Evolutionary conservation across 768 basidiomycete species (phyloP).

Genomic region (Lactifluus rugatus): DNA sequence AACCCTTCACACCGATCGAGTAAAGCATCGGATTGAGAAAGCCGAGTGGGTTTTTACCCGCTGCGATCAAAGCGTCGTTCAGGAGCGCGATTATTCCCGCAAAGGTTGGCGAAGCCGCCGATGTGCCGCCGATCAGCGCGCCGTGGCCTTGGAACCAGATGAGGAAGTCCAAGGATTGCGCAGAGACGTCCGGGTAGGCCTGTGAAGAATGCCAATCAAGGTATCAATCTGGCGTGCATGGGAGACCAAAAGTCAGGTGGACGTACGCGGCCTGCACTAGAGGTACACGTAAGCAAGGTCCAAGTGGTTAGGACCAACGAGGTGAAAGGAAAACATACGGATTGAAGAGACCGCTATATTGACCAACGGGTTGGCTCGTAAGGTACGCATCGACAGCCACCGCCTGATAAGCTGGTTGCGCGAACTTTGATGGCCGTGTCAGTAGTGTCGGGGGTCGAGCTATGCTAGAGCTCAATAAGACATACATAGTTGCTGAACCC

Average conservation of each 20-base stretch:
- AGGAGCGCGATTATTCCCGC: slow-evolving; percentile 54
- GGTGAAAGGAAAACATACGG: slow-evolving; percentile 39
- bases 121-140: slow-evolving; percentile 49
- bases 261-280: slow-evolving; percentile 42
- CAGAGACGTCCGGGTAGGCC: slow-evolving; percentile 57
- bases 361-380: slow-evolving; percentile 31
- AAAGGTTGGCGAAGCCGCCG: slow-evolving; percentile 55
- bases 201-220: slow-evolving; percentile 22
- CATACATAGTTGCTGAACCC: slow-evolving; percentile 65
- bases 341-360: slow-evolving; percentile 49
- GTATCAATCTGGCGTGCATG: background rate
- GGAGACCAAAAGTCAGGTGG: too few relatives aligned
- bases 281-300: background rate
- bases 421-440: slow-evolving; percentile 35
- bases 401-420: slow-evolving; percentile 44
- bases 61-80: slow-evolving; percentile 28
- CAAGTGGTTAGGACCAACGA: too few relatives aligned
- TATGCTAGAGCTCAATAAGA: background rate
- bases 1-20: slow-evolving; percentile 16
- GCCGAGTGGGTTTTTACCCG: slow-evolving; percentile 27
- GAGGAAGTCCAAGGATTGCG: slow-evolving; percentile 44
- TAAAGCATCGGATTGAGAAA: slow-evolving; percentile 33
- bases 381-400: slow-evolving; percentile 36
- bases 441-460: background rate
- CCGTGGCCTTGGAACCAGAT: slow-evolving; percentile 30